Percentiles rank a stretch among this genome's conserved stretches.
Conservation (phyloP, 768 basidiomycete species). For the Tulasnella sp. region DNA sequence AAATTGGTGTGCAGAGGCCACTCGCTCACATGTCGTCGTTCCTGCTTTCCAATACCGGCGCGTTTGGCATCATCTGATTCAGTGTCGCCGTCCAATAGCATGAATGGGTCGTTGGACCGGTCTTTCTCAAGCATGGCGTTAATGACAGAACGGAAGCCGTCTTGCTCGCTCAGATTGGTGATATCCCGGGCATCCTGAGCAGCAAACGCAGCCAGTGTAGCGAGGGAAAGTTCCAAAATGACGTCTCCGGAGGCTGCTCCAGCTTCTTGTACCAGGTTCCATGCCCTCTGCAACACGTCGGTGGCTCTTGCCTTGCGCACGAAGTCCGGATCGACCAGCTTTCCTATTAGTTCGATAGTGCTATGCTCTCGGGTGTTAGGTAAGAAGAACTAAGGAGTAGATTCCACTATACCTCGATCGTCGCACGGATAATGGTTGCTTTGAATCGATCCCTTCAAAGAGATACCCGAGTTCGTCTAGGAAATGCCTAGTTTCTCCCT, state of each 20-base stretch:
- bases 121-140: not conserved
- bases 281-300: conserved; percentile 56
- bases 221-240: conserved; percentile 53
- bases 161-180: conserved; percentile 34
- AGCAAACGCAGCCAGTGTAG: conserved; percentile 49
- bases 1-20: conserved; percentile 12
- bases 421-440: conserved; percentile 39
- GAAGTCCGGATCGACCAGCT: conserved; percentile 62
- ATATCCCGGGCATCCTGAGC: conserved; percentile 47
- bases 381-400: not conserved
- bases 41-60: conserved; percentile 44
- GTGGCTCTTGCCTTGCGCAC: conserved; percentile 66
- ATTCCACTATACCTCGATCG: conserved; percentile 46
- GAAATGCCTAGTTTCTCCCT: conserved; percentile 69
- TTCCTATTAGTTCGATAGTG: conserved; percentile 62
- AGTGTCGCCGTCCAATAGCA: conserved; percentile 4
- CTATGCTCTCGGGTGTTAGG: conserved; percentile 28
- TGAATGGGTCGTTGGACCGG: conserved; percentile 26
- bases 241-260: conserved; percentile 29
- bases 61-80: conserved; percentile 30
- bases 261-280: conserved; percentile 49
- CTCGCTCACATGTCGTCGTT: conserved; percentile 40
- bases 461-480: conserved; percentile 76
- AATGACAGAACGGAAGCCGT: conserved; percentile 23
- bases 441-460: conserved; percentile 58